phyloP scores from a whole-genome alignment of 768 basidiomycete genomes.

The Russula compacta region DNA sequence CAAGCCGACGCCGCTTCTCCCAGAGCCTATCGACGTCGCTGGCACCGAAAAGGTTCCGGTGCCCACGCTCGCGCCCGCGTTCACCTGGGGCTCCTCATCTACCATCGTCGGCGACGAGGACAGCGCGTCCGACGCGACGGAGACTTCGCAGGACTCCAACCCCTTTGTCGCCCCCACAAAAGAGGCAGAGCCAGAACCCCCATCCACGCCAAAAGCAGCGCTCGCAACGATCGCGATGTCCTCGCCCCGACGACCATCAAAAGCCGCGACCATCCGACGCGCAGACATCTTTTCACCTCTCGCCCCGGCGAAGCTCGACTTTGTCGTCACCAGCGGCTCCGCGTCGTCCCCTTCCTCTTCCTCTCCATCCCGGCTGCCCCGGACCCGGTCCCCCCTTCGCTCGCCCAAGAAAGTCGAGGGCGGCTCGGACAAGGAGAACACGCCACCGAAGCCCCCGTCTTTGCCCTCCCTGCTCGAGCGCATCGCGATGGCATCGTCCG shows the following conservation, averaged over 20 bases:
- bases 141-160: slow-evolving; percentile 1
- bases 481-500: slow-evolving; percentile 32
- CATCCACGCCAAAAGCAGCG: slow-evolving; percentile 11
- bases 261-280: neutral
- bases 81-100: slow-evolving; percentile 11
- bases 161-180: neutral
- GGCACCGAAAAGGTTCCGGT: neutral
- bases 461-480: slow-evolving; percentile 37
- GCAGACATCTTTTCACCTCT: slow-evolving; percentile 5
- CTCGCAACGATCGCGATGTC: neutral
- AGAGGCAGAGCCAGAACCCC: neutral
- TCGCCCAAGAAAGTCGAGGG: slow-evolving; percentile 23
- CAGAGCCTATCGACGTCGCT: neutral
- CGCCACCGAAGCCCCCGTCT: slow-evolving; percentile 32
- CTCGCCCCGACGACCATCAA: slow-evolving; percentile 18
- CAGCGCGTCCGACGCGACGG: slow-evolving; percentile 2
- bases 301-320: slow-evolving; percentile 14
- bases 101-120: slow-evolving; percentile 17
- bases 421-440: slow-evolving; percentile 52
- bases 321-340: neutral
- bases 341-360: slow-evolving; percentile 7
- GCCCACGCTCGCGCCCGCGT: neutral
- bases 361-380: slow-evolving; percentile 17
- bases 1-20: neutral
- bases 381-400: slow-evolving; percentile 16